Evolutionary conservation across 2,329 filamentous ascomycete genomes (phyloP), one percentile per base, ranked within the genome.

Genomic region (Fusarium aywerte): DNA sequence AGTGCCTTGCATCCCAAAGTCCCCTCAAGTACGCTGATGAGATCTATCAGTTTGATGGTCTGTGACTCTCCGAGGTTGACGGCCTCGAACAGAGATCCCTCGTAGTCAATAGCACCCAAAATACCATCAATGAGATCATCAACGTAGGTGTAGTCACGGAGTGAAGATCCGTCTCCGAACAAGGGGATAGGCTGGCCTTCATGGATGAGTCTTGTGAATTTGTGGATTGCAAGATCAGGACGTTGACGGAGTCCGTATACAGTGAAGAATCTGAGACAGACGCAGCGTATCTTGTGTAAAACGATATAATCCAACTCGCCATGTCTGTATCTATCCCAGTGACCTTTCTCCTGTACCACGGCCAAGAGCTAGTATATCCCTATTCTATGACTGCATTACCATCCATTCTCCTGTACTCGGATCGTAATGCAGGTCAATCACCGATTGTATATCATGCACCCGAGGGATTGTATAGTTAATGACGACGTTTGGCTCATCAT

Each of bases 401-500:
- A 49, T 56, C 70, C 69, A 72, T 10, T 65, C 48, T 2, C 70
- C 51, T 0, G 35, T 45, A 1, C 44, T 39, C 0, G 60, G 69
- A 7, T 69, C 59, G 3, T 69, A 72, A 15, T 61, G 51, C 3
- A 72, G 47, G 33, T 58, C 42, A 7, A 64, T 64, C 4, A 63
- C 23, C 2, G 27, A 40, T 11, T 54, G 48, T 3, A 1, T 0
- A 11, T 21, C 52, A 1, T 39, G 27, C 0, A 47, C 32, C 0
- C 3, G 21, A 0, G 45, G 23, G 3, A 63, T 23, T 7, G 21
- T 16, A 4, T 68, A 68, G 0, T 43, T 44, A 1, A 73, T 13
- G 4, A 44, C 9, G 2, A 82, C 45, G 35, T 79, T 79, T 0
- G 80, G 81, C 63, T 83, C 81, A 3, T 76, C 75, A 29, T 83